Conservation (phyloP, 306 rosid species). For the Potentilla sterilis region DNA sequence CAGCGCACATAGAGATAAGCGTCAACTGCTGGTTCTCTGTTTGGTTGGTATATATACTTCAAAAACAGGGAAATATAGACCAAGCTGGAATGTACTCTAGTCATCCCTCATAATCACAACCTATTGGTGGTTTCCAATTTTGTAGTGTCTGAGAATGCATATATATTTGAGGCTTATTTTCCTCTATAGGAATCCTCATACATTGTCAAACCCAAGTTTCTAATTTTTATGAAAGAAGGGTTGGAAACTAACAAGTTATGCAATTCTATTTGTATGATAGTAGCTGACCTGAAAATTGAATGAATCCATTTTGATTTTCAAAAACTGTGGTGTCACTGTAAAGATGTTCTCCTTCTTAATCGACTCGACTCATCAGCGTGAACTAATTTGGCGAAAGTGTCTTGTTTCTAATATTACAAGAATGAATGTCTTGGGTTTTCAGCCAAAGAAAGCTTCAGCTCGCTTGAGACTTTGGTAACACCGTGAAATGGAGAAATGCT, state of each 20-base stretch:
- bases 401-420: too few relatives aligned
- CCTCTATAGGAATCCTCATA: background rate
- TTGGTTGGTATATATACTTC: background rate
- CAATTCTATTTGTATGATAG: background rate
- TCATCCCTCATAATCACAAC: background rate
- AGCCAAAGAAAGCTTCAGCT: too few relatives aligned
- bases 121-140: background rate
- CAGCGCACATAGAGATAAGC: background rate
- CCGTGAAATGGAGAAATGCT: constrained; percentile 38
- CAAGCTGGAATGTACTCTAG: background rate
- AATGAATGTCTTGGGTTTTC: too few relatives aligned
- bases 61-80: background rate
- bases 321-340: background rate
- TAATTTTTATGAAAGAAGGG: constrained; percentile 13
- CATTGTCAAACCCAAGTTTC: background rate
- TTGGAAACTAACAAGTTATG: background rate
- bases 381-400: too few relatives aligned
- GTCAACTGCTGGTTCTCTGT: background rate
- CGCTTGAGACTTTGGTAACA: background rate
- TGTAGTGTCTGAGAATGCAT: background rate
- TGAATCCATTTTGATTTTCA: background rate
- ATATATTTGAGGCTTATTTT: background rate
- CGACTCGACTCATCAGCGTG: too few relatives aligned
- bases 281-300: background rate
- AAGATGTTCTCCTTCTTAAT: background rate